Base-by-base conservation (phyloP, 2,329 filamentous ascomycete species). In the Teratosphaeria viscida region DNA sequence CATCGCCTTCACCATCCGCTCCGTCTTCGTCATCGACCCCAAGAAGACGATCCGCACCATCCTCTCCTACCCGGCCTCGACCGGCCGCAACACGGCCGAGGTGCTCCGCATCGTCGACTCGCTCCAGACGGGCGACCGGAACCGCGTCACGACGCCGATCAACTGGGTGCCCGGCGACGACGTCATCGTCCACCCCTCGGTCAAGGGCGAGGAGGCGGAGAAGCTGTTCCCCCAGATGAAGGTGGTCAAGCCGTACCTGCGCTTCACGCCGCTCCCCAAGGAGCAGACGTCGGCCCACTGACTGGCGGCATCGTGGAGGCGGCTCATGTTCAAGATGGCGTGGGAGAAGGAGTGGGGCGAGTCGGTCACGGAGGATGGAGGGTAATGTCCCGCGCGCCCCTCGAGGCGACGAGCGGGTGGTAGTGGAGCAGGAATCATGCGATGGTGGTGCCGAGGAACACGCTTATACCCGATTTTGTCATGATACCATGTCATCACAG, bases 1-100 rank as follows among this genome's bases (percentile, higher is more conserved):
- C 70, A 75, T 79, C 61, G 82, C 83, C 56, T 85, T 85, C 73
- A 85, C 82, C 69, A 85, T 85, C 74, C 82, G 83, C 71, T 83
- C 80, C 59, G 82, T 85, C 70, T 85, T 85, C 76, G 75, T 85
- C 73, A 84, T 85, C 72, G 82, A 85, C 76, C 83, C 82, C 60
- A 82, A 81, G 75, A 84, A 84, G 79, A 83, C 78, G 62, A 85
- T 85, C 70, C 81, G 82, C 65, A 77, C 81, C 59, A 85, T 84
- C 68, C 76, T 85, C 61, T 80, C 80, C 63, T 85, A 85, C 77
- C 82, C 82, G 29, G 83, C 83, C 56, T 83, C 80, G 58, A 85
- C 82, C 47, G 82, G 83, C 61, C 77, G 78, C 67, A 81, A 81
- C 75, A 78, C 77, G 47, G 77, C 78, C 54, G 78, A 81, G 71